A percentile compares a stretch with the other conserved stretches of the same genome.
These are phyloP conservation scores for Turnera subulata DNA, from an alignment of 345 rosid species.

Conservation along the genomic window DNA sequence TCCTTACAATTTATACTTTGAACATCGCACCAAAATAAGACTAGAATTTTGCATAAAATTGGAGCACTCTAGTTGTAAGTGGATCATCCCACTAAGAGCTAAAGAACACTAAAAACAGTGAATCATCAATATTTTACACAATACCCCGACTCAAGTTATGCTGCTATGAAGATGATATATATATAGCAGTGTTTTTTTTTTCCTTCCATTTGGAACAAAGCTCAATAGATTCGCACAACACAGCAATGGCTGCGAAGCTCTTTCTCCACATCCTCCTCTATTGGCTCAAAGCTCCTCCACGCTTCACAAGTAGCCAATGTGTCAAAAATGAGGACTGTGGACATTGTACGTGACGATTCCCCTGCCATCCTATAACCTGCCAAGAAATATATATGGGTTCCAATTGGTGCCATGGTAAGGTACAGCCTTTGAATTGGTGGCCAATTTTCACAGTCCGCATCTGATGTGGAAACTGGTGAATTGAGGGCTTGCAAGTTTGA, in stretches of 20 bases:
- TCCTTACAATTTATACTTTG: too few relatives aligned
- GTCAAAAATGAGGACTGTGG: constrained; percentile 37
- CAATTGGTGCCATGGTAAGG: constrained; percentile 49
- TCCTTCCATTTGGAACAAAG: too few relatives aligned
- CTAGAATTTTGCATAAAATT: too few relatives aligned
- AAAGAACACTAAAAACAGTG: too few relatives aligned
- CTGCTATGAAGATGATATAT: background rate
- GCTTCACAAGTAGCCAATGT: constrained; percentile 27
- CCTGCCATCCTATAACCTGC: constrained; percentile 35
- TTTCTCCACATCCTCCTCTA: constrained; percentile 37
- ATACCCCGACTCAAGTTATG: background rate
- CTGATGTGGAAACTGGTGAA: constrained; percentile 16
- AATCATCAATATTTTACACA: background rate
- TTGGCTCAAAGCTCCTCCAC: constrained; percentile 40
- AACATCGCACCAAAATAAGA: too few relatives aligned
- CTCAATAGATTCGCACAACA: constrained; percentile 26
- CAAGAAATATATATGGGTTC: constrained; percentile 38
- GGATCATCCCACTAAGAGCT: too few relatives aligned
- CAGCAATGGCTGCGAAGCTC: constrained; percentile 54
- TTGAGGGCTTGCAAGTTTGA: constrained; percentile 26
- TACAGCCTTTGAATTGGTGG: constrained; percentile 27
- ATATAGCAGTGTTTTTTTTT: background rate
- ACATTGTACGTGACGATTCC: constrained; percentile 21
- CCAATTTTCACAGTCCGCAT: constrained; percentile 6
- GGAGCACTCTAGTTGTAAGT: too few relatives aligned